These are phyloP conservation scores for Truncatella angustata DNA, from an alignment of 2,329 filamentous ascomycete species.

Conservation along the genomic window DNA sequence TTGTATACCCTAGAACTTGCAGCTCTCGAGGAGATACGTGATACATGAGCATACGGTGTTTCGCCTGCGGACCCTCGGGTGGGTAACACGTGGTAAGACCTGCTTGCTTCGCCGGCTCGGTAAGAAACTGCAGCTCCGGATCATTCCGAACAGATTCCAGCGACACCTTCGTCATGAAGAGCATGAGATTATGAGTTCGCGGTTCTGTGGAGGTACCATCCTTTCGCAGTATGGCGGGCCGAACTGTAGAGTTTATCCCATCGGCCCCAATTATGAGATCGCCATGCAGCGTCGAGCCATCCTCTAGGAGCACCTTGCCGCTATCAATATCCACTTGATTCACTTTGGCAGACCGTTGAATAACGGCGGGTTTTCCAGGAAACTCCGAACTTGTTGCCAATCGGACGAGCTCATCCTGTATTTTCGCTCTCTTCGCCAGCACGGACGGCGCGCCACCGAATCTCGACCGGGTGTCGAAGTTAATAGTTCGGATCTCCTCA, in stretches of 20 bases:
- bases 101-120: conserved; percentile 14
- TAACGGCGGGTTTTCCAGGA: conserved; percentile 1
- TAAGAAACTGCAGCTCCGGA: conserved; percentile 16
- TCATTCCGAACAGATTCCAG: conserved; percentile 15
- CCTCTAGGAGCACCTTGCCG: neutral
- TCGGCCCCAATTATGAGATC: conserved; percentile 6
- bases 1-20: conserved; percentile 19
- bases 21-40: conserved; percentile 16
- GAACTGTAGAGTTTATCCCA: conserved; percentile 5
- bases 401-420: conserved; percentile 18
- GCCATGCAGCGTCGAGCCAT: neutral
- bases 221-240: neutral
- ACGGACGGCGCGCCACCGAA: conserved; percentile 17
- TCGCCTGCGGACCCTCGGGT: conserved; percentile 8
- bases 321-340: neutral
- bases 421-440: conserved; percentile 17
- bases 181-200: neutral
- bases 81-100: conserved; percentile 16
- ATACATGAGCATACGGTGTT: conserved; percentile 18
- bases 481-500: conserved; percentile 15
- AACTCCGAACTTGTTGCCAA: conserved; percentile 14
- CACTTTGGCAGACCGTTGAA: neutral
- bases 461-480: conserved; percentile 19
- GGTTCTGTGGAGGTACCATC: neutral
- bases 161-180: conserved; percentile 18